Evolutionary conservation across 495 filamentous ascomycete species (phyloP).

Genomic region (Talaromyces nanjingensis): DNA sequence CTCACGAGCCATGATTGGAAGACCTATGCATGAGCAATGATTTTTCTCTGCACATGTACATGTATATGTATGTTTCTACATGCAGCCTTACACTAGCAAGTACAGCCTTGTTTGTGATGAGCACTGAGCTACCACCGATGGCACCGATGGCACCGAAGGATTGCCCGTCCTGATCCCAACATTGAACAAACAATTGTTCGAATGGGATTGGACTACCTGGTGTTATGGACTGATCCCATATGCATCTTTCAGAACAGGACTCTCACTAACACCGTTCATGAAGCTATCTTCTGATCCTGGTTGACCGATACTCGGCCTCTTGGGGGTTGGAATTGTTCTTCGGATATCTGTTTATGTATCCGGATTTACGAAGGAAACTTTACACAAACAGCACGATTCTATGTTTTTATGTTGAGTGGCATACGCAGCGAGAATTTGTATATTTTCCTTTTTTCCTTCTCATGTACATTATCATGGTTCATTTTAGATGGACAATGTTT

Average conservation of each 20-base stretch:
- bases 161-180: too few relatives aligned
- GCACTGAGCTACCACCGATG: too few relatives aligned
- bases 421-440: background rate
- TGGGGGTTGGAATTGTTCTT: background rate
- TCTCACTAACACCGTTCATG: background rate
- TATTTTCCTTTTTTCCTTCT: background rate
- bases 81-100: too few relatives aligned
- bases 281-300: slow-evolving; percentile 5
- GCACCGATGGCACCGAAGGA: too few relatives aligned
- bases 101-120: too few relatives aligned
- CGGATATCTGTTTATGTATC: background rate
- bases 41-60: too few relatives aligned
- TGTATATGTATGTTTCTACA: too few relatives aligned
- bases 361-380: background rate
- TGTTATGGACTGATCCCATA: slow-evolving; percentile 5
- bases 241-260: background rate
- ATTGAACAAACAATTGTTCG: too few relatives aligned
- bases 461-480: background rate
- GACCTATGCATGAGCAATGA: too few relatives aligned
- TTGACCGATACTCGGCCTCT: background rate
- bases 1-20: too few relatives aligned
- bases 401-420: background rate
- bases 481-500: background rate
- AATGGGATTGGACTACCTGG: too few relatives aligned
- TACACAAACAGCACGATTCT: background rate